Conservation (phyloP, 805 yeast species). For the Torulaspora quercuum region DNA sequence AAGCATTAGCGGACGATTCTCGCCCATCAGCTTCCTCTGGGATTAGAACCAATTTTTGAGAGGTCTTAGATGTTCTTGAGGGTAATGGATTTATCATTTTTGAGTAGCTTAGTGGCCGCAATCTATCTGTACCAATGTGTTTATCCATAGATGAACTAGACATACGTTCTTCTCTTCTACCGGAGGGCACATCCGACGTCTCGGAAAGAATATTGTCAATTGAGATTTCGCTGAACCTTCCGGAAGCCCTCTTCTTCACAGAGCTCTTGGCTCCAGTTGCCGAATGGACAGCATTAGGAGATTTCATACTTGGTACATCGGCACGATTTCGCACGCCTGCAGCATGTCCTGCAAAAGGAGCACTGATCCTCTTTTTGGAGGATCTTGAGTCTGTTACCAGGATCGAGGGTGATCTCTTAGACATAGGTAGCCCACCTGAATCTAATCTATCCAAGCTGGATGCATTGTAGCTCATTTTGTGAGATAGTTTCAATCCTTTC, state of each 20-base stretch:
- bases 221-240: slow-evolving; percentile 70
- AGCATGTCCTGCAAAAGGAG: slow-evolving; percentile 74
- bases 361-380: slow-evolving; percentile 48
- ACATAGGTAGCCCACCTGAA: slow-evolving; percentile 16
- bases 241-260: slow-evolving; percentile 15
- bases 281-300: slow-evolving; percentile 5
- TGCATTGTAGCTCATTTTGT: slow-evolving; percentile 14
- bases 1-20: slow-evolving; percentile 9
- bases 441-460: slow-evolving; percentile 4
- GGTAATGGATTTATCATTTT: slow-evolving; percentile 33
- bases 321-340: slow-evolving; percentile 24
- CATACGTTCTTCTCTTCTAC: slow-evolving; percentile 44
- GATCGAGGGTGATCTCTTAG: slow-evolving; percentile 89
- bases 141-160: slow-evolving; percentile 37
- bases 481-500: background rate
- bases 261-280: slow-evolving; percentile 4
- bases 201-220: slow-evolving; percentile 75
- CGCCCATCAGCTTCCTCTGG: slow-evolving; percentile 48
- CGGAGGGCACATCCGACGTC: slow-evolving; percentile 86
- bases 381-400: slow-evolving; percentile 85
- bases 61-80: slow-evolving; percentile 78
- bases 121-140: slow-evolving; percentile 13
- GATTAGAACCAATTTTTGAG: slow-evolving; percentile 80
- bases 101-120: slow-evolving; percentile 18
- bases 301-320: slow-evolving; percentile 12